Evolutionary conservation across 352 stramenopile genomes (phyloP).

Genomic region (Thalassiosira livingstoniorum): DNA sequence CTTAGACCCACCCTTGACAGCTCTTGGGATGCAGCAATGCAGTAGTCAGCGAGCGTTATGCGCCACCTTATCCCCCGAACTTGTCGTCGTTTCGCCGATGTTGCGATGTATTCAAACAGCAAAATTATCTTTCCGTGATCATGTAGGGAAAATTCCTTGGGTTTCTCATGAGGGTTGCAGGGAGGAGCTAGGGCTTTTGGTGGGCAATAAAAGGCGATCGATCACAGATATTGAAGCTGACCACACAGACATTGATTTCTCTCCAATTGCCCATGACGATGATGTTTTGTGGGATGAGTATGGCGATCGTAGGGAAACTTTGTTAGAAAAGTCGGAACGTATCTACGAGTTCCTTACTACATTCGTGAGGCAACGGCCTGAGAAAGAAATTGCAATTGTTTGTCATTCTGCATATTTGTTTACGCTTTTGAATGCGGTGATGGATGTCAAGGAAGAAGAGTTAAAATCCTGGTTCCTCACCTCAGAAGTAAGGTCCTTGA

Average conservation of each 20-base stretch:
- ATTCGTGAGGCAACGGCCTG: conserved; percentile 50
- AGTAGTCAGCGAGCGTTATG: conserved; percentile 21
- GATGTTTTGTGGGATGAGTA: conserved; percentile 60
- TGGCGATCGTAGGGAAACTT: conserved; percentile 45
- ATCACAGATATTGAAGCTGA: conserved; percentile 56
- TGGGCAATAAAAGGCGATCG: conserved; percentile 64
- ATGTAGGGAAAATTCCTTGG: conserved; percentile 46
- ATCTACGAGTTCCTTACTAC: conserved; percentile 70
- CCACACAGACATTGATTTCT: conserved; percentile 68
- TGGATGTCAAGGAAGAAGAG: conserved; percentile 62
- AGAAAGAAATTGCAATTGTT: conserved; percentile 71
- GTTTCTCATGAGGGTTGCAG: conserved; percentile 68
- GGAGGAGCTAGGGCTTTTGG: conserved; percentile 69
- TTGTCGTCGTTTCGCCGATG: conserved; percentile 71
- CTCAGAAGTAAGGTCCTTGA: conserved; percentile 68
- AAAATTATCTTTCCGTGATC: conserved; percentile 59
- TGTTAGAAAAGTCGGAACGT: conserved; percentile 51
- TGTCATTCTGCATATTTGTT: conserved; percentile 75
- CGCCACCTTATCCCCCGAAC: conserved; percentile 49
- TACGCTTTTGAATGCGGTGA: conserved; percentile 62
- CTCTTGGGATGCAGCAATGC: conserved; percentile 59
- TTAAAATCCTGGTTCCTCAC: conserved; percentile 69
- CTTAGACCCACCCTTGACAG: conserved; percentile 68
- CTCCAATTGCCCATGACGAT: conserved; percentile 40
- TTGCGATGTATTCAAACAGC: conserved; percentile 68